Evolutionary conservation across 2,329 filamentous ascomycete species (phyloP).

Genomic region (Fusarium decemcellulare): DNA sequence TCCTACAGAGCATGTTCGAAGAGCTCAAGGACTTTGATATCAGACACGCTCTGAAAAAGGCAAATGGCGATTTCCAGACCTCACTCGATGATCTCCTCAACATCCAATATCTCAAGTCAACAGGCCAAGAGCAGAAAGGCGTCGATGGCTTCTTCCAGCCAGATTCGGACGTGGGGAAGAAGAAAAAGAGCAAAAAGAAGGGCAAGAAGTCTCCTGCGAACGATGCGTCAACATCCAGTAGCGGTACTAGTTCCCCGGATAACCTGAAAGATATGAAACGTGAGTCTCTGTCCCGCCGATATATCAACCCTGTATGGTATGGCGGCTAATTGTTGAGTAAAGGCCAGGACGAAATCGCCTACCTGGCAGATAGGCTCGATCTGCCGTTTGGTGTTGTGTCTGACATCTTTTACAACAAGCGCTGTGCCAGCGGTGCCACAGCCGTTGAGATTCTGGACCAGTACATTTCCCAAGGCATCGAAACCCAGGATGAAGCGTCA

Average conservation of each 20-base stretch:
- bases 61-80: conserved; percentile 74
- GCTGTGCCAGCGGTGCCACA: conserved; percentile 56
- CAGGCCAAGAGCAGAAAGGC: conserved; percentile 75
- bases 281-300: conserved; percentile 31
- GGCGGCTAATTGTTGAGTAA: conserved; percentile 1
- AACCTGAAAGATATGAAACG: conserved; percentile 48
- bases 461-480: conserved; percentile 56
- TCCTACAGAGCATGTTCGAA: conserved; percentile 80
- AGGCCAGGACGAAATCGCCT: conserved; percentile 59
- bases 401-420: conserved; percentile 56
- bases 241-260: conserved; percentile 32
- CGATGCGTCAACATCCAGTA: conserved; percentile 28
- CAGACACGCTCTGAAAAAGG: conserved; percentile 76
- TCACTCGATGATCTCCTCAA: conserved; percentile 88
- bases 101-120: conserved; percentile 81
- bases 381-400: conserved; percentile 58
- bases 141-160: conserved; percentile 85
- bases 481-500: conserved; percentile 49
- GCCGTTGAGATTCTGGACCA: conserved; percentile 60
- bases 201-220: conserved; percentile 36
- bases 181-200: conserved; percentile 55
- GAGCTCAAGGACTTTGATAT: conserved; percentile 77
- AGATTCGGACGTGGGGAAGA: conserved; percentile 59
- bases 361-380: conserved; percentile 60
- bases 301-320: neutral